Base-by-base conservation (phyloP, 2,329 filamentous ascomycete species). In the Kalmusia sp. region DNA sequence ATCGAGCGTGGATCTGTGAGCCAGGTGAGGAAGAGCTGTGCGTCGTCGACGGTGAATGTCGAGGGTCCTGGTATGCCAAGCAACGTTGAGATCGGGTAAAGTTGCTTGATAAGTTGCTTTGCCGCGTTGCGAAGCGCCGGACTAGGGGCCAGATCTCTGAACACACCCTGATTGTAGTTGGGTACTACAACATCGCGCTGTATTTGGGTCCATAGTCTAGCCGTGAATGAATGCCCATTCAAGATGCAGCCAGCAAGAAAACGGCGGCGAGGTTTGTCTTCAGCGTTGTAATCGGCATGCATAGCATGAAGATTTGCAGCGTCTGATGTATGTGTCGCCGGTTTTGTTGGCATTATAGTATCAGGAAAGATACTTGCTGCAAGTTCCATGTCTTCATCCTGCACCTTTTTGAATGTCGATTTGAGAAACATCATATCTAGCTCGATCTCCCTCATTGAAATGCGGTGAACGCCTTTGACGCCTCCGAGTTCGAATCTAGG, bases 161-260 rank as follows among this genome's bases (percentile, higher is more conserved):
- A 49, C 8, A 31, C 7, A 14, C 52, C 55, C 15, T 39, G 37
- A 25, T 62, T 61, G 22, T 62, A 62, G 14, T 58, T 58, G 14
- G 53, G 31, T 5, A 28, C 39, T 4, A 62, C 49, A 1, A 62
- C 55, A 11, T 62, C 57, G 12, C 25, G 34, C 12, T 52, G 35
- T 6, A 61, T 35, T 27, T 62, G 59, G n/a, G 24, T 17, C 59
- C 59, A 62, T 21, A 62, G 40, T 14, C 51, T 43, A 17, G 48
- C 49, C 2, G 49, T 58, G 44, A 60, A 62, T 3, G 2, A 4
- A 15, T 48, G 7, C 4, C 59, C 59, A 24, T 54, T 52, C 2
- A 45, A 2, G 15, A 62, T 54, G 40, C 59, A 62, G 24, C 49
- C 38, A 8, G 59, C 59, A 7, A 62, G 50, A 11, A 62, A 62